Evolutionary conservation across 73 alveolate species (phyloP).

Genomic region (Tetrahymena borealis): DNA sequence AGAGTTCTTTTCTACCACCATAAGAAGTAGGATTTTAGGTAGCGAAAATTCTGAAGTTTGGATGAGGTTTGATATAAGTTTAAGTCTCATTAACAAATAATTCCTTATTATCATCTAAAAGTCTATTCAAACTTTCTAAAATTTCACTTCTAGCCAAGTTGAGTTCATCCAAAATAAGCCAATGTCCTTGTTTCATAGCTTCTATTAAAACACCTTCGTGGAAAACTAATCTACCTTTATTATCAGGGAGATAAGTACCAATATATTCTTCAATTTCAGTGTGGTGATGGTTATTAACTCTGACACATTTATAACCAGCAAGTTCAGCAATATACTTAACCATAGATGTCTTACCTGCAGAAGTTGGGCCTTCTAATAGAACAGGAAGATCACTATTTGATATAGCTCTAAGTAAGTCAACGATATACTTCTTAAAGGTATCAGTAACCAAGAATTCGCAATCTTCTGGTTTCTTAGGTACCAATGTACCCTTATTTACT

Average conservation of each 20-base stretch:
- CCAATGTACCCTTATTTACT: conserved; percentile 7
- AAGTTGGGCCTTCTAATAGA: conserved; percentile 98
- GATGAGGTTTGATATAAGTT: conserved; percentile 90
- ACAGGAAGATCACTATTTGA: conserved; percentile 86
- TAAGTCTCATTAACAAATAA: conserved; percentile 94
- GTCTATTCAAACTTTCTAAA: conserved; percentile 93
- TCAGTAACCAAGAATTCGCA: conserved; percentile 19
- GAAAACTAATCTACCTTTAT: conserved; percentile 77
- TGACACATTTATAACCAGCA: conserved; percentile 84
- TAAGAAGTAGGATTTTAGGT: conserved; percentile 97
- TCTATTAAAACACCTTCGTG: conserved; percentile 89
- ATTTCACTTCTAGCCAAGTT: conserved; percentile 94
- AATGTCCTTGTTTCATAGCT: conserved; percentile 89
- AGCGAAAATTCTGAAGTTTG: conserved; percentile 96
- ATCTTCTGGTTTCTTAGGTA: conserved; percentile 2
- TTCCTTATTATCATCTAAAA: conserved; percentile 98
- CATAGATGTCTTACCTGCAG: conserved; percentile 98
- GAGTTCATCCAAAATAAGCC: conserved; percentile 92
- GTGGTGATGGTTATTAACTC: conserved; percentile 98
- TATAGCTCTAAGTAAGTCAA: conserved; percentile 55
- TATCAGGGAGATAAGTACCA: conserved; percentile 89
- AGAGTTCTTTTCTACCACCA: conserved; percentile 97
- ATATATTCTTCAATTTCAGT: conserved; percentile 97
- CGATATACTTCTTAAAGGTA: conserved; percentile 21
- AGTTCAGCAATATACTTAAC: conserved; percentile 85